phyloP scores from a whole-genome alignment of 176 grass and related monocot species.

The Juncus inflexus region DNA sequence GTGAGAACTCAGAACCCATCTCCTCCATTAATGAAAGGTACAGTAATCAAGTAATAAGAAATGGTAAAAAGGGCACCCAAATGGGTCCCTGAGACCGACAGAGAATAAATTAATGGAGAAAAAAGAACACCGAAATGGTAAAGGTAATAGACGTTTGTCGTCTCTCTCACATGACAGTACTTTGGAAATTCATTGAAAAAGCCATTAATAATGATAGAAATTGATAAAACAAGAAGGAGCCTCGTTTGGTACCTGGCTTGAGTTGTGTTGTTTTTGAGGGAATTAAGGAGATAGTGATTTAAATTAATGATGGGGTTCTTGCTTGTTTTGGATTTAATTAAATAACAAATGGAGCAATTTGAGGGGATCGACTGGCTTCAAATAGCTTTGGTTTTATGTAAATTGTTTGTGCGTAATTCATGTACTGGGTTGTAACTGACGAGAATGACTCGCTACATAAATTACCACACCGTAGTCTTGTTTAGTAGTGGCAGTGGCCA shows the following conservation, averaged over 20 bases:
- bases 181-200: conserved; percentile 7
- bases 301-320: conserved; percentile 1
- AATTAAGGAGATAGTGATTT: conserved; percentile 3
- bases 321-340: conserved; percentile 17
- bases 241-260: conserved; percentile 7
- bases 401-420: background rate
- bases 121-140: conserved; percentile 22
- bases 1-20: background rate
- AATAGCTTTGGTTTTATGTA: background rate
- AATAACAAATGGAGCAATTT: conserved; percentile 19
- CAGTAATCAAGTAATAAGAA: conserved; percentile 2
- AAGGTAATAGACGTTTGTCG: conserved; percentile 21
- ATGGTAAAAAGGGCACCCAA: background rate
- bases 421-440: background rate
- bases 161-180: conserved; percentile 20
- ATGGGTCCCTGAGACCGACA: conserved; percentile 2
- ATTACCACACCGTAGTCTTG: background rate
- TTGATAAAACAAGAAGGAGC: background rate
- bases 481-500: no score
- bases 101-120: conserved; percentile 28
- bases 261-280: background rate
- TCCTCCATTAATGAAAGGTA: conserved; percentile 16
- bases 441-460: background rate
- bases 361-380: conserved; percentile 14
- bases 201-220: background rate